These are phyloP conservation scores for Hyaloscypha finlandica DNA, from an alignment of 495 filamentous ascomycete genomes.

Conservation along the genomic window DNA sequence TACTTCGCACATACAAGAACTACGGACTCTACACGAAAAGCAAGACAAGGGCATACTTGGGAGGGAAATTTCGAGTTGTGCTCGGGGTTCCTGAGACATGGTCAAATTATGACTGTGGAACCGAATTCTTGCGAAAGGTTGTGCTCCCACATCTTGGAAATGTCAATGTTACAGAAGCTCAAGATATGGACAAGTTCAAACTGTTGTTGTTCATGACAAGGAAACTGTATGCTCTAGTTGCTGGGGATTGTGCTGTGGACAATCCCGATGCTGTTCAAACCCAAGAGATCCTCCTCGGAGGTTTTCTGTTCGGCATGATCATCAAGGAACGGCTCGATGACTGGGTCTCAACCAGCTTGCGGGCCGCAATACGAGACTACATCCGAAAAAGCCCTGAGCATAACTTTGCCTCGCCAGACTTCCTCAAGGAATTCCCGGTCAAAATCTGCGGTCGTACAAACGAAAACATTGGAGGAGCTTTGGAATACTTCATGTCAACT, in stretches of 20 bases:
- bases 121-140: constrained; percentile 84
- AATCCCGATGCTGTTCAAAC: constrained; percentile 96
- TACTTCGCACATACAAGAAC: constrained; percentile 89
- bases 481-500: constrained; percentile 96
- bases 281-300: constrained; percentile 90
- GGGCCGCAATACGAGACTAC: constrained; percentile 67
- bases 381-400: constrained; percentile 60
- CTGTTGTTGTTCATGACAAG: constrained; percentile 95
- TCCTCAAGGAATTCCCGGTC: constrained; percentile 73
- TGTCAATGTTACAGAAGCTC: constrained; percentile 73
- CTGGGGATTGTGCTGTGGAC: constrained; percentile 87
- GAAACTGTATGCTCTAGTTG: constrained; percentile 90
- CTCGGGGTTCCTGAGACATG: constrained; percentile 77
- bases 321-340: constrained; percentile 94
- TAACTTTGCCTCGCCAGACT: constrained; percentile 69
- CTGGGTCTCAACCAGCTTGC: constrained; percentile 67
- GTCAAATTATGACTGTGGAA: constrained; percentile 83
- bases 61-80: constrained; percentile 85
- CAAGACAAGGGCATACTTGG: constrained; percentile 79
- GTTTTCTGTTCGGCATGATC: constrained; percentile 92
- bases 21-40: constrained; percentile 78
- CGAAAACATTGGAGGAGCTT: constrained; percentile 79
- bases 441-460: constrained; percentile 78
- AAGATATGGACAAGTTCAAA: constrained; percentile 89
- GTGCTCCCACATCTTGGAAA: constrained; percentile 89